Evolutionary conservation across 2,329 filamentous ascomycete species (phyloP).

Genomic region (Corynespora cassiicola): DNA sequence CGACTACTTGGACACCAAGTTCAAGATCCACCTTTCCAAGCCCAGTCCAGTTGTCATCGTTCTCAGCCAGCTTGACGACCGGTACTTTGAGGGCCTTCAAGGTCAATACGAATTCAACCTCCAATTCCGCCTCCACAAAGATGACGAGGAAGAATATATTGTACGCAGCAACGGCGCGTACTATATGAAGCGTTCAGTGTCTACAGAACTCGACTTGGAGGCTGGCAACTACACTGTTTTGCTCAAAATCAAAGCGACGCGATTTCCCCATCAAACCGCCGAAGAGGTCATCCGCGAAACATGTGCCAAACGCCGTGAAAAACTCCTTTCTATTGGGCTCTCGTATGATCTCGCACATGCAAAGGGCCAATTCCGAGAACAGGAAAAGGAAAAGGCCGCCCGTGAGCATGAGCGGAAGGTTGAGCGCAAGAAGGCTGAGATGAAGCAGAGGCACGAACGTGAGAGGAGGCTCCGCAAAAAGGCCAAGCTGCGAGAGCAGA

Average conservation of each 20-base stretch:
- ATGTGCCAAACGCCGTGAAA: constrained; percentile 71
- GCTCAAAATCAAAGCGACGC: constrained; percentile 74
- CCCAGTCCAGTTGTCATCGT: constrained; percentile 63
- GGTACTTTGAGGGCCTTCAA: constrained; percentile 65
- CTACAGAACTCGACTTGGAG: constrained; percentile 76
- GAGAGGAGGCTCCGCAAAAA: constrained; percentile 44
- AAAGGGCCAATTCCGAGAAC: constrained; percentile 64
- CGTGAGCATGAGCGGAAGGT: constrained; percentile 46
- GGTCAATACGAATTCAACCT: constrained; percentile 65
- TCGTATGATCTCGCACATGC: constrained; percentile 75
- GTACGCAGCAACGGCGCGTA: constrained; percentile 63
- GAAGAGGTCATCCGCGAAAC: constrained; percentile 73
- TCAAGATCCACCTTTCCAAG: constrained; percentile 60
- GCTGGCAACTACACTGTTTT: constrained; percentile 78
- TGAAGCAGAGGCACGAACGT: constrained; percentile 45
- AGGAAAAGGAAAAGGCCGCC: constrained; percentile 54
- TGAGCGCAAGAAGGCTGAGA: constrained; percentile 40
- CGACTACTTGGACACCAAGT: constrained; percentile 67
- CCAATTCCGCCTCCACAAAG: constrained; percentile 65
- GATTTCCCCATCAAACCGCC: constrained; percentile 60
- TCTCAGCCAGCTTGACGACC: constrained; percentile 65
- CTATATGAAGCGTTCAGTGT: constrained; percentile 75
- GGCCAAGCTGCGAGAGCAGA: constrained; percentile 45
- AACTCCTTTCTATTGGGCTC: constrained; percentile 73
- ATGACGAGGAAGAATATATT: constrained; percentile 66